A percentile compares a stretch with the other conserved stretches of the same genome.
These are phyloP conservation scores for Pseudopithomyces maydicus DNA, from an alignment of 2,329 filamentous ascomycete species.

Conservation along the genomic window DNA sequence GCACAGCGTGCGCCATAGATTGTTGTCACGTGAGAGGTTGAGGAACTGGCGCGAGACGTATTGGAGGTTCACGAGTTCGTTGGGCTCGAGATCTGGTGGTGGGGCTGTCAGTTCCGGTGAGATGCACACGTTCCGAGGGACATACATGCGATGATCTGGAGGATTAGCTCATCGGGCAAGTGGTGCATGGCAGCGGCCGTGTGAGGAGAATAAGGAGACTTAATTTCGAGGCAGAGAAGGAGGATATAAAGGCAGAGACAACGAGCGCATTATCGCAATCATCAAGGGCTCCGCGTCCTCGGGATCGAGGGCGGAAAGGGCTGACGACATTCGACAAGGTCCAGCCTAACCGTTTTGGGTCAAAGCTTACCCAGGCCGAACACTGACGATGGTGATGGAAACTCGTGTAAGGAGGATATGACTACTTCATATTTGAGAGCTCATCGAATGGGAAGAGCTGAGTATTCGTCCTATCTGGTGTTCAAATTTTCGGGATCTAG, in stretches of 20 bases:
- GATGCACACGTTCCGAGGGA: slow-evolving; percentile 5
- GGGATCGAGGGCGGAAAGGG: slow-evolving; percentile 19
- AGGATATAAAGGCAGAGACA: background rate
- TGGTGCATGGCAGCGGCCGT: slow-evolving; percentile 21
- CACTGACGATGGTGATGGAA: too few species aligned
- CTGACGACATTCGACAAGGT: slow-evolving; percentile 20
- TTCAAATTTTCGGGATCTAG: background rate
- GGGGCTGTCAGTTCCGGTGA: slow-evolving; percentile 19
- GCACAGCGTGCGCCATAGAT: slow-evolving; percentile 76
- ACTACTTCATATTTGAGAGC: too few species aligned
- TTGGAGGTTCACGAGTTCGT: slow-evolving; percentile 71
- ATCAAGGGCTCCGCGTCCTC: slow-evolving; percentile 13
- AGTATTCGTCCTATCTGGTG: too few species aligned
- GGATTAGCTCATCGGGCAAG: slow-evolving; percentile 48
- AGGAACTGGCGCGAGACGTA: slow-evolving; percentile 70
- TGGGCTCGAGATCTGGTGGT: slow-evolving; percentile 63
- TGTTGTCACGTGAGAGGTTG: slow-evolving; percentile 72
- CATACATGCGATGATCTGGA: slow-evolving; percentile 51
- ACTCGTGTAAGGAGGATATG: too few species aligned
- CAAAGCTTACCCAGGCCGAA: background rate
- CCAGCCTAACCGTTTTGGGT: background rate
- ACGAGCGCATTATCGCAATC: slow-evolving; percentile 16
- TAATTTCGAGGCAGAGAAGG: background rate
- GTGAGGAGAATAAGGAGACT: background rate
- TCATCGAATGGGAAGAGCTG: too few species aligned